phyloP scores from a whole-genome alignment of 1,284 basidiomycete genomes.

The Coniferiporia sulphurascens region DNA sequence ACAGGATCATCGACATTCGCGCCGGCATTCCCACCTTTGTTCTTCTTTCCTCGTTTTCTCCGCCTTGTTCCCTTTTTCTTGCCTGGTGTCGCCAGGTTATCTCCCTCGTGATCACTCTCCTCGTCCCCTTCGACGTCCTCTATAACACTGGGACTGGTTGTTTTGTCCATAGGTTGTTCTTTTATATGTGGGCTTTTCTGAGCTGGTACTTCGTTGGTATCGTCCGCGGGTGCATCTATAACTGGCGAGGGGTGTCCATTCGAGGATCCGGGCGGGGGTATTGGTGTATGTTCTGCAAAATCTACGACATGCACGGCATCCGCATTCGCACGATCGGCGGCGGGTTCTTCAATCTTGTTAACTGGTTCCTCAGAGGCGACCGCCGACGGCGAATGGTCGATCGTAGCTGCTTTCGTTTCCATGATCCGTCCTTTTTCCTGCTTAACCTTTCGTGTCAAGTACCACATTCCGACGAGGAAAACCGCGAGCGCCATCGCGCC shows the following conservation, averaged over 20 bases:
- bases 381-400: background rate
- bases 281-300: background rate
- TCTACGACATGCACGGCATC: background rate
- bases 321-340: background rate
- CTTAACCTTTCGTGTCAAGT: conserved; percentile 4
- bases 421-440: background rate
- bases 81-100: conserved; percentile 39
- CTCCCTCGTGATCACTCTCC: conserved; percentile 59
- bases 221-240: background rate
- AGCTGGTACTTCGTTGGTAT: background rate
- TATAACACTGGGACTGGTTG: background rate
- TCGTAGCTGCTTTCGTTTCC: background rate
- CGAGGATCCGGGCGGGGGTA: background rate
- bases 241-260: background rate
- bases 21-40: conserved; percentile 31
- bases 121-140: conserved; percentile 41
- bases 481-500: conserved; percentile 11
- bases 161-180: background rate
- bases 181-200: background rate
- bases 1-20: conserved; percentile 25
- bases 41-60: conserved; percentile 45
- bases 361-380: background rate
- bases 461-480: conserved; percentile 16
- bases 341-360: background rate
- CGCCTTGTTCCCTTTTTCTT: conserved; percentile 39